Evolutionary conservation across 306 rosid genomes (phyloP).

Genomic region (Cucurbita ficifolia): DNA sequence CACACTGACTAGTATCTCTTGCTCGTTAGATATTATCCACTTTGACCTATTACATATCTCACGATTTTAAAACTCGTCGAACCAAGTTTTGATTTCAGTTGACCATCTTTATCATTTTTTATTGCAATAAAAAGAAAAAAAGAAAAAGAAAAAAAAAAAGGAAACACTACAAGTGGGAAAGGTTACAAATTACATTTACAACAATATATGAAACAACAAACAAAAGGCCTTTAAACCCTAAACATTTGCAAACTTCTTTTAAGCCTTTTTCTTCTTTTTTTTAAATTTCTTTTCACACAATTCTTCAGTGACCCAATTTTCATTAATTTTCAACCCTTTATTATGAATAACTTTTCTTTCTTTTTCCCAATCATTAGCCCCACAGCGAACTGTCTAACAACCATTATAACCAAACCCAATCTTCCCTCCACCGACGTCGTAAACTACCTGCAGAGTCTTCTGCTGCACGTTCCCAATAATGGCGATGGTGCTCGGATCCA

Average conservation of each 20-base stretch:
- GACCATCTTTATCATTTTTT: too few species aligned
- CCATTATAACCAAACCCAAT: slow-evolving; percentile 43
- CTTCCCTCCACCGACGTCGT: slow-evolving; percentile 41
- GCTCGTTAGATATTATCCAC: too few species aligned
- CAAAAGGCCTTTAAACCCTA: not conserved
- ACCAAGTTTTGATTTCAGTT: too few species aligned
- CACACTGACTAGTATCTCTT: rapidly evolving
- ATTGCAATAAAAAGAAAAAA: too few species aligned
- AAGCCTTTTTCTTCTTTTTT: not conserved
- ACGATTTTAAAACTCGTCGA: too few species aligned
- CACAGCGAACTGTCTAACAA: slow-evolving; percentile 10
- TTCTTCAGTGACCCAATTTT: not conserved
- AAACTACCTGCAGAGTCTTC: slow-evolving; percentile 36
- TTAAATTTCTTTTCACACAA: not conserved
- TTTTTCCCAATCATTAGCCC: not conserved
- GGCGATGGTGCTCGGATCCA: slow-evolving; percentile 17
- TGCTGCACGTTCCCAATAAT: slow-evolving; percentile 73
- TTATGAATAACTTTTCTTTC: not conserved
- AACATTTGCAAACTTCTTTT: not conserved
- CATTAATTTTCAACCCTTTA: not conserved
- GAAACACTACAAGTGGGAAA: not conserved
- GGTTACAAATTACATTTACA: not conserved
- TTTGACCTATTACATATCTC: too few species aligned
- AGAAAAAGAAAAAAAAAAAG: too few species aligned
- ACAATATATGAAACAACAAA: not conserved